Evolutionary conservation across 1,139 yeast species (phyloP).

Genomic region (Hanseniaspora uvarum): DNA sequence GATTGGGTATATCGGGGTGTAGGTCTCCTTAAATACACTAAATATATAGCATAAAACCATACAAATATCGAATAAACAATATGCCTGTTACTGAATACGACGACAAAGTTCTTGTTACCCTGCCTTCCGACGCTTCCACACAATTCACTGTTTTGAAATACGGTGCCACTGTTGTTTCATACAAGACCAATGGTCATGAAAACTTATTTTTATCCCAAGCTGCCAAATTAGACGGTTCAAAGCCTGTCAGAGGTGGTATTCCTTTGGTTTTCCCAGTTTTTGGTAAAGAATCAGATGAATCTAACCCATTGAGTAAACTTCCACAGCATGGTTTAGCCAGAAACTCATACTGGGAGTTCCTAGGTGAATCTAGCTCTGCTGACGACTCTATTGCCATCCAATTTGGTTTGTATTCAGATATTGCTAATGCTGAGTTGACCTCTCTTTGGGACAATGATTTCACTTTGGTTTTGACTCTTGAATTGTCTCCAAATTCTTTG

Average conservation of each 20-base stretch:
- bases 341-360: constrained; percentile 78
- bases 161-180: constrained; percentile 82
- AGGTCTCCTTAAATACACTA: too few species aligned
- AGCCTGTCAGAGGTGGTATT: constrained; percentile 93
- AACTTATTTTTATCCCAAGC: constrained; percentile 62
- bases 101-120: constrained; percentile 50
- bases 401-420: constrained; percentile 80
- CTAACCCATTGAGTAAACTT: constrained; percentile 36
- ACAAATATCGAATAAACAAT: neutral
- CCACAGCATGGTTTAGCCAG: constrained; percentile 98
- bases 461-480: constrained; percentile 62
- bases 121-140: constrained; percentile 45
- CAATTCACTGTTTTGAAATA: constrained; percentile 59
- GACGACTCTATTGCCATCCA: constrained; percentile 44
- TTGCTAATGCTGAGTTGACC: constrained; percentile 47
- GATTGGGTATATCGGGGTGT: too few species aligned
- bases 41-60: too few species aligned
- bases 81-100: constrained; percentile 54
- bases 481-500: constrained; percentile 44
- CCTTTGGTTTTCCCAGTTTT: constrained; percentile 93
- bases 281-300: constrained; percentile 53
- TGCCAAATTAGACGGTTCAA: constrained; percentile 79
- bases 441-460: constrained; percentile 62
- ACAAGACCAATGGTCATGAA: constrained; percentile 64
- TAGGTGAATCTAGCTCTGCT: constrained; percentile 50